phyloP scores from a whole-genome alignment of 768 basidiomycete species.

The Multifurca ochricompacta region DNA sequence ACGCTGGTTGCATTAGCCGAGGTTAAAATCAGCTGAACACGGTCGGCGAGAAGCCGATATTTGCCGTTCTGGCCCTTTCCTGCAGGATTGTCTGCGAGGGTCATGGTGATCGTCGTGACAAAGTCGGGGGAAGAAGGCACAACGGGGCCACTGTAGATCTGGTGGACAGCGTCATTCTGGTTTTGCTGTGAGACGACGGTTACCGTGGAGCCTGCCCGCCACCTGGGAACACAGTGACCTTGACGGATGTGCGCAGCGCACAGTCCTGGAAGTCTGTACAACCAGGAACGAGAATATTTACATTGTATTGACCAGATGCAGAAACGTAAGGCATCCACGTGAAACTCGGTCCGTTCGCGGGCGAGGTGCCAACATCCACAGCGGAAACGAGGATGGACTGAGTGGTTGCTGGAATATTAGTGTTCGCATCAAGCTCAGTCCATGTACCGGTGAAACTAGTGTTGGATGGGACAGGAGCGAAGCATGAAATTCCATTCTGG shows the following conservation, averaged over 20 bases:
- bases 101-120: constrained; percentile 66
- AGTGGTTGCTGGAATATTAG: constrained; percentile 71
- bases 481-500: constrained; percentile 65
- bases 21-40: constrained; percentile 69
- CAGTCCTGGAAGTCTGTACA: constrained; percentile 81
- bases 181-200: constrained; percentile 72
- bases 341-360: constrained; percentile 62
- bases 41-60: constrained; percentile 80
- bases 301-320: constrained; percentile 75
- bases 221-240: constrained; percentile 77
- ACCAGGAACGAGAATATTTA: constrained; percentile 82
- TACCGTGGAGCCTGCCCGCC: constrained; percentile 50
- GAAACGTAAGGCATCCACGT: constrained; percentile 94
- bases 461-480: constrained; percentile 67
- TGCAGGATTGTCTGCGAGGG: constrained; percentile 54
- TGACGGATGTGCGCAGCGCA: constrained; percentile 66
- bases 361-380: constrained; percentile 54
- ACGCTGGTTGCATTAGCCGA: constrained; percentile 40
- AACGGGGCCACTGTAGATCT: constrained; percentile 78
- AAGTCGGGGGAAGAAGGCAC: constrained; percentile 67
- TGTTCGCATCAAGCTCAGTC: constrained; percentile 54
- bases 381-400: constrained; percentile 66
- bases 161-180: constrained; percentile 45
- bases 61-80: constrained; percentile 59
- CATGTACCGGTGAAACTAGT: constrained; percentile 63